A percentile compares a stretch with the other conserved stretches of the same genome.
phyloP scores from a whole-genome alignment of 768 basidiomycete genomes.

The Rhodotorula toruloides region DNA sequence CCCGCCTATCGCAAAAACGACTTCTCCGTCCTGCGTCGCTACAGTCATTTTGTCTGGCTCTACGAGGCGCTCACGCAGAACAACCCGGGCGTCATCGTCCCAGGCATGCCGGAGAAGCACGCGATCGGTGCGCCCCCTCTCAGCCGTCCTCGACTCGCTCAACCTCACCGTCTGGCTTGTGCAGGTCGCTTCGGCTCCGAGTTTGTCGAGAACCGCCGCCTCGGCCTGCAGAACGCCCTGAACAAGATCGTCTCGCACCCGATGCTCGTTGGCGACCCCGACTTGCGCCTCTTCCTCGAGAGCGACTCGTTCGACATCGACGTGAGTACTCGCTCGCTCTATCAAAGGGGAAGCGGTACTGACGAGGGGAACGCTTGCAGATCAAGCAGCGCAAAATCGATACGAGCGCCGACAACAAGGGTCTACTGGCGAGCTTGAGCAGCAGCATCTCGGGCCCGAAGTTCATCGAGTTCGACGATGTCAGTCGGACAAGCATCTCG shows the following conservation, averaged over 20 bases:
- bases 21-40: conserved; percentile 92
- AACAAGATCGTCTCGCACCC: conserved; percentile 91
- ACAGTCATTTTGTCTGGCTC: conserved; percentile 95
- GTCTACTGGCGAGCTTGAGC: conserved; percentile 45
- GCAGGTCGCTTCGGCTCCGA: conserved; percentile 76
- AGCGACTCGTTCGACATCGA: conserved; percentile 86
- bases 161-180: background rate
- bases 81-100: conserved; percentile 95
- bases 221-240: conserved; percentile 80
- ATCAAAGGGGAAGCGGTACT: background rate
- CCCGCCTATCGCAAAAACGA: conserved; percentile 65
- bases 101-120: conserved; percentile 93
- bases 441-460: conserved; percentile 57
- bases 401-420: conserved; percentile 60
- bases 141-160: background rate
- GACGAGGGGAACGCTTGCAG: conserved; percentile 47
- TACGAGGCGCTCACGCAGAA: conserved; percentile 80
- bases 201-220: conserved; percentile 79
- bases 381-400: conserved; percentile 83
- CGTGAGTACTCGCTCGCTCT: conserved; percentile 53
- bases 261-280: conserved; percentile 76
- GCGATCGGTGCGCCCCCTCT: conserved; percentile 55
- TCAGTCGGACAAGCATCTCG: conserved; percentile 42
- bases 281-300: conserved; percentile 84
- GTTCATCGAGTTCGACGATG: conserved; percentile 85